phyloP scores from a whole-genome alignment of 176 grass and related monocot species.

The bread wheat (Triticum aestivum) region DNA sequence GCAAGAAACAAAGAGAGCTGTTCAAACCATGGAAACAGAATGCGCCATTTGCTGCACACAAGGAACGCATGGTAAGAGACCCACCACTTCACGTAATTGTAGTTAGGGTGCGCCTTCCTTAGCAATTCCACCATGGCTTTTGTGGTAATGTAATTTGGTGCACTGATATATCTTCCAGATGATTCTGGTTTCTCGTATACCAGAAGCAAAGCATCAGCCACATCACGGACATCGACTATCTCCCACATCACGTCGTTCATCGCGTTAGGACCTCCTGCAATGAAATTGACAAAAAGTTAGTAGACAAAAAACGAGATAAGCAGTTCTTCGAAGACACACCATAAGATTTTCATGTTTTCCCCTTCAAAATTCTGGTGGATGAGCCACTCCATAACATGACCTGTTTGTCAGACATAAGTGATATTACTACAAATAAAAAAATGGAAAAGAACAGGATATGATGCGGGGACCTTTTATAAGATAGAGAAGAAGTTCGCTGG shows the following conservation, averaged over 20 bases:
- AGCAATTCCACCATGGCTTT: slow-evolving; percentile 16
- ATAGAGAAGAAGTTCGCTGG: slow-evolving; percentile 16
- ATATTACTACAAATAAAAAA: neutral
- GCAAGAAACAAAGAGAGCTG: neutral
- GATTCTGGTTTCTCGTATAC: slow-evolving; percentile 27
- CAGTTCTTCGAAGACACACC: neutral
- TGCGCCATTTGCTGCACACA: neutral
- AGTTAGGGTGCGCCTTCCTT: slow-evolving; percentile 44
- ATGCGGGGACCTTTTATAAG: slow-evolving; percentile 29
- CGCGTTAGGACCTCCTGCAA: slow-evolving; percentile 29
- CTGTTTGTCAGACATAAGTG: neutral
- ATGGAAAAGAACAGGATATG: neutral
- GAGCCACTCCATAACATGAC: neutral
- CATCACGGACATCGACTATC: slow-evolving; percentile 35
- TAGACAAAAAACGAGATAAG: neutral
- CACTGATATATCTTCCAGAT: slow-evolving; percentile 36
- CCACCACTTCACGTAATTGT: slow-evolving; percentile 40
- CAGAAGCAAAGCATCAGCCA: slow-evolving; percentile 31
- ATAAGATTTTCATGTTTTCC: neutral
- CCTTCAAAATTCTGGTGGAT: neutral
- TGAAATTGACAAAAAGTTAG: neutral
- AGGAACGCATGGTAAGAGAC: neutral
- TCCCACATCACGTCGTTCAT: slow-evolving; percentile 18
- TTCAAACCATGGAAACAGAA: neutral
- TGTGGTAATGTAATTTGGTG: neutral